A percentile compares a stretch with the other conserved stretches of the same genome.
phyloP scores from a whole-genome alignment of 345 rosid genomes.

The Brassica carinata region DNA sequence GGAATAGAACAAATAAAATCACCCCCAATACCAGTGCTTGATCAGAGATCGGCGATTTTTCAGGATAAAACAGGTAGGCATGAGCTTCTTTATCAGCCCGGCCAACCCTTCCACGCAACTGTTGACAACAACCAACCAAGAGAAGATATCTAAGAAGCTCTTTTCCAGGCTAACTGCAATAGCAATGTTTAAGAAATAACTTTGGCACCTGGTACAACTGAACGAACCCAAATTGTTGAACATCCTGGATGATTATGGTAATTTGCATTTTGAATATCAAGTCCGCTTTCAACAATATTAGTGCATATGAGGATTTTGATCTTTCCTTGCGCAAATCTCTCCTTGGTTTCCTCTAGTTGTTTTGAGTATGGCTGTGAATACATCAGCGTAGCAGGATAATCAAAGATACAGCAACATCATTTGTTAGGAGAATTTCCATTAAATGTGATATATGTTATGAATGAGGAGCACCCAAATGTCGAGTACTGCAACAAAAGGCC shows the following conservation, averaged over 20 bases:
- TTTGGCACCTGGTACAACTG: slow-evolving; percentile 84
- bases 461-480: slow-evolving; percentile 30
- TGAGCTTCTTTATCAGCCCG: slow-evolving; percentile 96
- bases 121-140: slow-evolving; percentile 35
- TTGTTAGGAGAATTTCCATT: slow-evolving; percentile 19
- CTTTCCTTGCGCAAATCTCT: slow-evolving; percentile 79
- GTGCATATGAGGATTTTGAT: slow-evolving; percentile 85
- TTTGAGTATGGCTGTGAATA: slow-evolving; percentile 78
- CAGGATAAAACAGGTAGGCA: slow-evolving; percentile 93
- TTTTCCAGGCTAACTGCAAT: slow-evolving; percentile 8
- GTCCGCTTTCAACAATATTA: slow-evolving; percentile 96
- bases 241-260: slow-evolving; percentile 93
- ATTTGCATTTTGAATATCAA: slow-evolving; percentile 94
- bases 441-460: neutral
- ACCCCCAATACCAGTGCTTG: slow-evolving; percentile 65
- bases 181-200: slow-evolving; percentile 12
- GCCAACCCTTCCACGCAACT: slow-evolving; percentile 99
- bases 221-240: slow-evolving; percentile 91
- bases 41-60: slow-evolving; percentile 70
- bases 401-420: neutral
- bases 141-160: slow-evolving; percentile 33
- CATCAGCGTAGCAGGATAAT: slow-evolving; percentile 32
- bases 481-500: slow-evolving; percentile 21
- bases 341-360: slow-evolving; percentile 93
- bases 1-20: slow-evolving; percentile 5